These are phyloP conservation scores for Setaria italica DNA, from an alignment of 202 grass and related monocot species.

Conservation along the genomic window DNA sequence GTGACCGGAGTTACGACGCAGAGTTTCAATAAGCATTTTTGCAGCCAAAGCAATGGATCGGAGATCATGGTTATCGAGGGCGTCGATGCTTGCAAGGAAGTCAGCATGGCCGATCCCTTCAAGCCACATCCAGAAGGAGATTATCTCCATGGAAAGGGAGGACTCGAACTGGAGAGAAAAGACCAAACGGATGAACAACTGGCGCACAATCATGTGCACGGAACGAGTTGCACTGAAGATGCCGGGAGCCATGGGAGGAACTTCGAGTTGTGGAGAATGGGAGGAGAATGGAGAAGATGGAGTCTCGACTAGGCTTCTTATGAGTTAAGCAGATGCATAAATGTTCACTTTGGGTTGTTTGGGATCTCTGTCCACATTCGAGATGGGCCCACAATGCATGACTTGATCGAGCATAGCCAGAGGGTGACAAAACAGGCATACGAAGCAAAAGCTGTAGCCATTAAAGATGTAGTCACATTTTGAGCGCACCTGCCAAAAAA, in stretches of 20 bases:
- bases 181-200: constrained; percentile 51
- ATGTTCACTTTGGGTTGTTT: constrained; percentile 19
- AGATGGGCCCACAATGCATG: constrained; percentile 33
- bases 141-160: constrained; percentile 57
- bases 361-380: background rate
- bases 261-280: too few species aligned
- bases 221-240: background rate
- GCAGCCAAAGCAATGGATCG: constrained; percentile 23
- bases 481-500: constrained; percentile 14
- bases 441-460: constrained; percentile 39
- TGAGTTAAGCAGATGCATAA: constrained; percentile 8
- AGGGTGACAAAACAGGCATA: constrained; percentile 37
- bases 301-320: constrained; percentile 28
- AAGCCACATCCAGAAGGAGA: constrained; percentile 62
- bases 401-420: constrained; percentile 13
- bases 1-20: constrained; percentile 14
- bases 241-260: constrained; percentile 46
- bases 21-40: constrained; percentile 44
- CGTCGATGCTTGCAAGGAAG: constrained; percentile 38
- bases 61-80: constrained; percentile 29
- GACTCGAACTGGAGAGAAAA: constrained; percentile 46
- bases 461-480: constrained; percentile 39
- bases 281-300: background rate
- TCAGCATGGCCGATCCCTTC: constrained; percentile 48
- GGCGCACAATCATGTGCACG: constrained; percentile 33